Percentiles rank a stretch among this genome's conserved stretches.
Evolutionary conservation across 768 basidiomycete genomes (phyloP).

Genomic region (Macrolepiota fuliginosa): DNA sequence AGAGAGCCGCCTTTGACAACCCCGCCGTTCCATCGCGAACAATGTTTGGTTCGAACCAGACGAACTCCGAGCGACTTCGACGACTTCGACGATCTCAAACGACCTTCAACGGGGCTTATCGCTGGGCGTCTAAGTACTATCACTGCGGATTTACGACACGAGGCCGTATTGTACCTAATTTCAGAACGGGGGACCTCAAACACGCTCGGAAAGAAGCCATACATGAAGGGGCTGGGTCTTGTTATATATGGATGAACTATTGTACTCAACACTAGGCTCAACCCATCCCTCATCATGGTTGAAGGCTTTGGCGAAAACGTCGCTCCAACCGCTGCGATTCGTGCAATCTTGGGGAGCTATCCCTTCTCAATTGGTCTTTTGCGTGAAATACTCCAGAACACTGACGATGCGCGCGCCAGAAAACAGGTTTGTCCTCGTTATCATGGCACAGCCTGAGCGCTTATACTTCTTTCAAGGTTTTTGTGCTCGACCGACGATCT

Average conservation of each 20-base stretch:
- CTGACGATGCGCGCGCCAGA: slow-evolving; percentile 47
- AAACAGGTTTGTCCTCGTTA: slow-evolving; percentile 32
- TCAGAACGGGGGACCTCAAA: too few relatives aligned
- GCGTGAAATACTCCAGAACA: slow-evolving; percentile 46
- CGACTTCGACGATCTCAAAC: too few relatives aligned
- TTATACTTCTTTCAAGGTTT: slow-evolving; percentile 26
- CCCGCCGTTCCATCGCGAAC: too few relatives aligned
- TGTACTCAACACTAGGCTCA: too few relatives aligned
- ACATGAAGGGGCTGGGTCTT: background rate
- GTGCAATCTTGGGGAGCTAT: slow-evolving; percentile 38
- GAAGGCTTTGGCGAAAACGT: slow-evolving; percentile 19
- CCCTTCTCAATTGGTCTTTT: slow-evolving; percentile 43
- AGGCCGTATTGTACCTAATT: too few relatives aligned
- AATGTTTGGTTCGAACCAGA: too few relatives aligned
- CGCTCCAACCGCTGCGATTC: slow-evolving; percentile 21
- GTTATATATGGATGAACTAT: background rate
- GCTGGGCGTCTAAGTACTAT: too few relatives aligned
- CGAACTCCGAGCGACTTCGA: too few relatives aligned
- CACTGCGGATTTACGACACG: too few relatives aligned
- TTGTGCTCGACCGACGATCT: slow-evolving; percentile 38
- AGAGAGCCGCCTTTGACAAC: too few relatives aligned
- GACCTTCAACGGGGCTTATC: too few relatives aligned
- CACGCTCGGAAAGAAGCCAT: background rate
- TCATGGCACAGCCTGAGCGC: background rate
- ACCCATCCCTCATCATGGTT: slow-evolving; percentile 10